Base-by-base conservation (phyloP, 306 rosid genomes). In the Pterocarpus santalinus region DNA sequence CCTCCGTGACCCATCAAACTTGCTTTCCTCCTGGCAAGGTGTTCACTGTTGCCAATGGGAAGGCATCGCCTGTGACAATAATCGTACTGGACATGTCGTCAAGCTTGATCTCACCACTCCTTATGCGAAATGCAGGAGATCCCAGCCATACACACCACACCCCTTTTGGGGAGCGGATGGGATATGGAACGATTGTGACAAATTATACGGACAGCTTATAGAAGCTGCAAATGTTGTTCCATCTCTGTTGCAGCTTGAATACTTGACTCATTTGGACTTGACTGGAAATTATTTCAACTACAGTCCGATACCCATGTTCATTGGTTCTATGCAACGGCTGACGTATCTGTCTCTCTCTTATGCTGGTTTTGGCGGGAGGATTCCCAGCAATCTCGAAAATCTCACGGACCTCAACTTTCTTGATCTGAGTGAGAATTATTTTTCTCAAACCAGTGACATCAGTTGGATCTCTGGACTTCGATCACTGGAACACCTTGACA, bases 241-340 rank as follows among this genome's bases (percentile, higher is more conserved):
- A 2, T 74, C 80, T 57, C 11, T 82, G 32, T 16, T 44, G 47
- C 38, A 69, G 14, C 60, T 75, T 65, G 38, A 76, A 61, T 12
- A 69, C 72, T 53, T 81, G 75, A 73, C 16, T 73, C 55, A 73
- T 22, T 73, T 81, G 69, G 80, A 73, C n/a, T 73, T 81, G 38
- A 12, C 2, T 5, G 75, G 69, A 41, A 73, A 81, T 65, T 0
- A 55, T 17, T 81, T 74, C 14, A 1, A 28, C 11, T 51, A 8
- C 1, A 58, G 28, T 22, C 39, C 28, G 30, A 74, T 74, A 5
- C 79, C 68, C 1, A 4, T 1, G 4, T 73, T 57, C 33, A 17
- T 73, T 43, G 72, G 36, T 67, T 78, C 76, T 5, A 78, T 78
- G 69, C 0, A 3, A n/a, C 35, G 35, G 3, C 68, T 78, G 0